Evolutionary conservation across 192 early-diverging fungal species (phyloP).

Genomic region (Ramicandelaber brevisporus): DNA sequence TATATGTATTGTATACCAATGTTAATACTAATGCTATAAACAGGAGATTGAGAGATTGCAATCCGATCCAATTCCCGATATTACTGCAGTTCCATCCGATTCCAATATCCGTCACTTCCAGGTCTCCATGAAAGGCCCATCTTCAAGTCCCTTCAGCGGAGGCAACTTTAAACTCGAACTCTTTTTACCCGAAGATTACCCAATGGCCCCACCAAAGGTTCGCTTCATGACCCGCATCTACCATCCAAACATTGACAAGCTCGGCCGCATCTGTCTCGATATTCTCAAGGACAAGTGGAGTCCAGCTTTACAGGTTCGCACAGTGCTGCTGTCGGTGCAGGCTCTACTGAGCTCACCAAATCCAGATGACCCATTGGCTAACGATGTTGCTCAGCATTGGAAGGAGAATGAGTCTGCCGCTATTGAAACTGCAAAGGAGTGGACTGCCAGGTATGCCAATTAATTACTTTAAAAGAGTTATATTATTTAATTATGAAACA

Average conservation of each 20-base stretch:
- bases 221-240: slow-evolving; percentile 96
- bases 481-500: no score
- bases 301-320: slow-evolving; percentile 92
- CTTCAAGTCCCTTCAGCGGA: slow-evolving; percentile 86
- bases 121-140: slow-evolving; percentile 75
- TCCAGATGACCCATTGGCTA: slow-evolving; percentile 93
- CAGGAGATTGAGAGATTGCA: slow-evolving; percentile 93
- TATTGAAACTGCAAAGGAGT: slow-evolving; percentile 39
- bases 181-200: slow-evolving; percentile 91
- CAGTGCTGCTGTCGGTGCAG: slow-evolving; percentile 90
- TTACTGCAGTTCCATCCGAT: slow-evolving; percentile 65
- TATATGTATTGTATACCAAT: no score
- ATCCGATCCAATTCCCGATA: slow-evolving; percentile 85
- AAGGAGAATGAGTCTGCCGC: slow-evolving; percentile 88
- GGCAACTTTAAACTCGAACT: slow-evolving; percentile 85
- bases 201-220: slow-evolving; percentile 96
- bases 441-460: slow-evolving; percentile 8
- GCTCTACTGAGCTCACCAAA: slow-evolving; percentile 91
- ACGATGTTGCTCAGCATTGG: slow-evolving; percentile 98
- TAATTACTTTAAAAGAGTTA: no score
- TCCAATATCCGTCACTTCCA: slow-evolving; percentile 95
- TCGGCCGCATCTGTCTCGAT: slow-evolving; percentile 91
- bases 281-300: slow-evolving; percentile 99
- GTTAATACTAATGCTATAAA: no score
- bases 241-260: slow-evolving; percentile 97